Evolutionary conservation across 768 basidiomycete species (phyloP), one percentile per base, ranked within the genome.

Genomic region (Tylopilus vinaceipallidus): DNA sequence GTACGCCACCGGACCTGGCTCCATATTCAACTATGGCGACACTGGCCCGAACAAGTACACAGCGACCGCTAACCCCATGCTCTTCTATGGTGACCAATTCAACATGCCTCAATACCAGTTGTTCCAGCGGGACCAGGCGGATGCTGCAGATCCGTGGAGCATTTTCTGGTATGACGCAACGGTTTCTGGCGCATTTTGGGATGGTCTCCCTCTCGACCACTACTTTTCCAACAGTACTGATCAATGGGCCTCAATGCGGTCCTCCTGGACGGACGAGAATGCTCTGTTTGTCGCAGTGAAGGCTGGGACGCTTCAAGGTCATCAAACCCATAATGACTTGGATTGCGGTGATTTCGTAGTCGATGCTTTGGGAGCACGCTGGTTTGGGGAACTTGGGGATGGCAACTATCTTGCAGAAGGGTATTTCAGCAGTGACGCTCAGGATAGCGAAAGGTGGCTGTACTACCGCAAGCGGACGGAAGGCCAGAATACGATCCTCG

Each of bases 391-490:
- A 61, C 81, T 93, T 39, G 95, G 97, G 5, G 90, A 86, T 6
- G 93, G 78, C 4, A 81, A 99, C 65, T 99, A 99, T 66, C 67
- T 79, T 32, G 74, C 91, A 2, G 62, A 69, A 2, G 75, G 77
- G 32, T 98, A 98, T 74, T 99, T 99, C 75, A 73, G 67, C 26
- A 81, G 66, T 49, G 91, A 91, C 56, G 64, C 68, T 0, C 92
- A 95, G 66, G 71, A 75, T 51, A 78, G 83, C 40, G 65, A 72
- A 20, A 79, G 95, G 47, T 98, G 94, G 95, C 60, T 80, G 54
- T 98, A 97, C 73, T 99, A 97, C 77, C 81, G 95, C 65, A 98
- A 95, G 77, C 83, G 85, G 72, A 97, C 95, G 4, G 92, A 95
- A 70, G 97, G 97, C 3, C 97, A 99, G 74, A 99, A 98, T 75